Conservation (phyloP, 2,329 filamentous ascomycete species). For the Calonectria pseudoturangicola region DNA sequence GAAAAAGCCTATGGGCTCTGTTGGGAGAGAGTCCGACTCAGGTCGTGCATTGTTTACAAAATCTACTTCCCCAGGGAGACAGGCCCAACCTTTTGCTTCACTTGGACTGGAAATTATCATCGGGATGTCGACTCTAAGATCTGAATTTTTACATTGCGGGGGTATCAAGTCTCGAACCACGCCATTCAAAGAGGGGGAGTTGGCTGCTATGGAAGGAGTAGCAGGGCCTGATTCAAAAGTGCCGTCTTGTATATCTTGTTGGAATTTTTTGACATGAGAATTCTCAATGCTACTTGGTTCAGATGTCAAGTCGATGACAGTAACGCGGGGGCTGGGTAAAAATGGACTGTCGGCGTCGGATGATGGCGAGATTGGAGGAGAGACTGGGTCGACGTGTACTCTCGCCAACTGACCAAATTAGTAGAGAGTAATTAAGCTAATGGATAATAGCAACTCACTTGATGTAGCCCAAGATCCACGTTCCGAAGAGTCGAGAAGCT, state of each 20-base stretch:
- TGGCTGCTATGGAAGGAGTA: slow-evolving; percentile 37
- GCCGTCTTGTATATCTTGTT: slow-evolving; percentile 34
- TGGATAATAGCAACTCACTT: slow-evolving; percentile 24
- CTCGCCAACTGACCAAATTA: slow-evolving; percentile 22
- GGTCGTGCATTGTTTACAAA: slow-evolving; percentile 12
- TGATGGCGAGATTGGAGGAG: slow-evolving; percentile 55
- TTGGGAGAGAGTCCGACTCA: not conserved
- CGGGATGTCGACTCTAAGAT: slow-evolving; percentile 52
- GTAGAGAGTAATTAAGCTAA: not conserved
- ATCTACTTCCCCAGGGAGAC: not conserved
- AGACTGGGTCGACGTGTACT: slow-evolving; percentile 46
- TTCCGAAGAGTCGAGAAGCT: not conserved
- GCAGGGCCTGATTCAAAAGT: slow-evolving; percentile 49
- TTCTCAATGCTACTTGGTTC: slow-evolving; percentile 55
- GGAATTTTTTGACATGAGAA: slow-evolving; percentile 19
- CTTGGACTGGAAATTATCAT: slow-evolving; percentile 46
- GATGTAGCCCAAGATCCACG: slow-evolving; percentile 33
- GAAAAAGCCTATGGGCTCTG: slow-evolving; percentile 41
- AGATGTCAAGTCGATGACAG: slow-evolving; percentile 56
- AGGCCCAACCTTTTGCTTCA: not conserved
- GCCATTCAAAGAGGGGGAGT: slow-evolving; percentile 40
- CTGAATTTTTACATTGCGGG: slow-evolving; percentile 9
- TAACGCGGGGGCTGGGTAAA: slow-evolving; percentile 45
- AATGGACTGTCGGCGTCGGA: slow-evolving; percentile 45
- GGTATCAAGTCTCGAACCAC: slow-evolving; percentile 20